Percentiles rank a stretch among this genome's conserved stretches.
Conservation (phyloP, 108 stramenopile species). For the Cyclotella cryptica region DNA sequence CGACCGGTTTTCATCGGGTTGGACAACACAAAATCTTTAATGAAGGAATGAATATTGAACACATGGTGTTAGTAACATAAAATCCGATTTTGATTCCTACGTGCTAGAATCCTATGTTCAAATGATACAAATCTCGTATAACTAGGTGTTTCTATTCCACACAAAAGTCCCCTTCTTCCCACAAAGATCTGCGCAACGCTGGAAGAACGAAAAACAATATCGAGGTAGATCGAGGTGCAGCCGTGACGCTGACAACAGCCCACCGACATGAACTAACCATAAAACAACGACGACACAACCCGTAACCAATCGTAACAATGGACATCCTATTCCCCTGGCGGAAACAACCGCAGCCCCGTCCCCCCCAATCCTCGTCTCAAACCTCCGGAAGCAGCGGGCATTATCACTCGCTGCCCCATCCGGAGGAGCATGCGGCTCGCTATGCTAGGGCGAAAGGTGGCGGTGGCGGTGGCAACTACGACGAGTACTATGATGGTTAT, state of each 20-base stretch:
- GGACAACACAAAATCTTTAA: too few relatives aligned
- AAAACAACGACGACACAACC: background rate
- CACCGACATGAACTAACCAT: background rate
- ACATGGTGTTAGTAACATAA: too few relatives aligned
- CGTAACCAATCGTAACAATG: background rate
- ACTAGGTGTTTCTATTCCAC: too few relatives aligned
- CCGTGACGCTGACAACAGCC: background rate
- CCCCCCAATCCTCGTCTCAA: background rate
- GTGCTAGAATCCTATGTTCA: too few relatives aligned
- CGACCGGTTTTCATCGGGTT: too few relatives aligned
- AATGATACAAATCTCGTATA: too few relatives aligned
- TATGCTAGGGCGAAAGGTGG: background rate
- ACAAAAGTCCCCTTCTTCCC: background rate
- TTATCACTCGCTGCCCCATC: constrained; percentile 39
- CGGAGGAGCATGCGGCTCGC: constrained; percentile 12
- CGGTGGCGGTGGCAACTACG: background rate
- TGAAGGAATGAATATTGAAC: too few relatives aligned
- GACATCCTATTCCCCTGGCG: constrained; percentile 52
- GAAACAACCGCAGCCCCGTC: constrained; percentile 2
- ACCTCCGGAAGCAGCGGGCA: background rate
- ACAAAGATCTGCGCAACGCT: too few relatives aligned
- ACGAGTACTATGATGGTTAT: too few relatives aligned
- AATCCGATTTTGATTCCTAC: too few relatives aligned
- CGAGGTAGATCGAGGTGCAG: too few relatives aligned
- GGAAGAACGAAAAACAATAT: too few relatives aligned